Evolutionary conservation across 2,329 filamentous ascomycete genomes (phyloP).

Genomic region (Aspergillus fischeri): DNA sequence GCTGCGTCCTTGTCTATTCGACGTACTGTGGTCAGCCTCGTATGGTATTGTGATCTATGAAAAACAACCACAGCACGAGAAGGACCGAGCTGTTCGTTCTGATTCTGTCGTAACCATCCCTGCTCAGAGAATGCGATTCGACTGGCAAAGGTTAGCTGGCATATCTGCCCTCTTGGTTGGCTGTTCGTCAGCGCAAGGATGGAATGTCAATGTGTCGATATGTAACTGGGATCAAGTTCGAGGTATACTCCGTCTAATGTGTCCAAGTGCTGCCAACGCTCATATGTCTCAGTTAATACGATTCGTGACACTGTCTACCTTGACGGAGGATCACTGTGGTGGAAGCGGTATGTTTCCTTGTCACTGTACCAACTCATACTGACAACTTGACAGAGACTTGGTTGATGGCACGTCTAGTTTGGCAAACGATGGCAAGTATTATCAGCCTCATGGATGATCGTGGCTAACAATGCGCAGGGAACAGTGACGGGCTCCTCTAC

Average conservation of each 20-base stretch:
- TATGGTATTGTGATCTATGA: not conserved
- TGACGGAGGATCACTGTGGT: conserved; percentile 58
- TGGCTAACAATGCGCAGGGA: conserved; percentile 38
- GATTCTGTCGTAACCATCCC: not conserved
- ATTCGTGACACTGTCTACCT: conserved; percentile 62
- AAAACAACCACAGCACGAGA: not conserved
- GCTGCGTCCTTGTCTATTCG: not conserved
- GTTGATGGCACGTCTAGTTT: conserved; percentile 39
- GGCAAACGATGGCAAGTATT: conserved; percentile 42
- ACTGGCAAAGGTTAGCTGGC: not conserved
- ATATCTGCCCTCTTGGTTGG: conserved; percentile 15
- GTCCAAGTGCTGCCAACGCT: not conserved
- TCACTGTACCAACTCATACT: not conserved
- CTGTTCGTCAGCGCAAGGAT: conserved; percentile 36
- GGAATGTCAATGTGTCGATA: conserved; percentile 55
- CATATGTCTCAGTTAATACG: conserved; percentile 47
- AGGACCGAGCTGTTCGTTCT: not conserved
- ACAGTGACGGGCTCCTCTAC: conserved; percentile 52
- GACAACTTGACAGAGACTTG: conserved; percentile 30
- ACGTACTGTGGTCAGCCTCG: not conserved
- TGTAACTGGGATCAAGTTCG: conserved; percentile 52
- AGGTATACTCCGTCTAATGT: conserved; percentile 18
- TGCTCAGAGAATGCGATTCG: not conserved
- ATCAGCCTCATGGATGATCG: conserved; percentile 1
- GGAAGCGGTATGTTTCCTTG: conserved; percentile 39